Conservation (phyloP, 208 protist species). For the Porcisia deanei region DNA sequence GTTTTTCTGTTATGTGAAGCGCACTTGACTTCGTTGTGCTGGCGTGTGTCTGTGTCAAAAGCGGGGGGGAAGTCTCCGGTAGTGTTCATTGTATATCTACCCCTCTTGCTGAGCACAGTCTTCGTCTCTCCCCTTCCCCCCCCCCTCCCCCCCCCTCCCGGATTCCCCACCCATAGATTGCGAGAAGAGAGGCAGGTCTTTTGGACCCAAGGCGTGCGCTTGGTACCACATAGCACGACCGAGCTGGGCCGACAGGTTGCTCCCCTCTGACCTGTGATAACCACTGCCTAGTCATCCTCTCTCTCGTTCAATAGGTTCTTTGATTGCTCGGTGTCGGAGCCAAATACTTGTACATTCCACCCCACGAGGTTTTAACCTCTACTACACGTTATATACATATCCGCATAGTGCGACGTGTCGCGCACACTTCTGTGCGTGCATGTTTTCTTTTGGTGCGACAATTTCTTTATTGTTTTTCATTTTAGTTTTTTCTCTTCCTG, state of each 20-base stretch:
- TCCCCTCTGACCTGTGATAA: neutral
- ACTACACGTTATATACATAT: neutral
- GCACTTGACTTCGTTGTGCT: slow-evolving; percentile 8
- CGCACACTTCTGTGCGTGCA: neutral
- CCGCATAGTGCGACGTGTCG: neutral
- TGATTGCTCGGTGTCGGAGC: neutral
- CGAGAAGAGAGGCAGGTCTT: neutral
- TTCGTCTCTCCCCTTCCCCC: neutral
- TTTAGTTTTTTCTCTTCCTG: neutral
- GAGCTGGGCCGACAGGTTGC: neutral
- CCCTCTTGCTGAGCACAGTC: neutral
- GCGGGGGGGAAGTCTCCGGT: neutral
- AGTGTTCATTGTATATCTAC: neutral
- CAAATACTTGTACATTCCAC: neutral
- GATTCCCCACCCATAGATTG: neutral
- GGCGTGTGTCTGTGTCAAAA: neutral
- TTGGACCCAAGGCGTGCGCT: neutral
- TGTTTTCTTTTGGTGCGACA: neutral
- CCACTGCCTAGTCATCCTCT: neutral
- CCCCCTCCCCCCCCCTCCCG: neutral
- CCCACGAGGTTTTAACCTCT: neutral
- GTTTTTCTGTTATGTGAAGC: slow-evolving; percentile 63
- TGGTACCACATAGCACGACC: neutral
- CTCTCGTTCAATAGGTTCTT: neutral
- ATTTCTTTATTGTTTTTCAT: slow-evolving; percentile 3